Percentiles rank a stretch among this genome's conserved stretches.
phyloP scores from a whole-genome alignment of 192 early-diverging fungal genomes.

The Obelidium mucronatum region DNA sequence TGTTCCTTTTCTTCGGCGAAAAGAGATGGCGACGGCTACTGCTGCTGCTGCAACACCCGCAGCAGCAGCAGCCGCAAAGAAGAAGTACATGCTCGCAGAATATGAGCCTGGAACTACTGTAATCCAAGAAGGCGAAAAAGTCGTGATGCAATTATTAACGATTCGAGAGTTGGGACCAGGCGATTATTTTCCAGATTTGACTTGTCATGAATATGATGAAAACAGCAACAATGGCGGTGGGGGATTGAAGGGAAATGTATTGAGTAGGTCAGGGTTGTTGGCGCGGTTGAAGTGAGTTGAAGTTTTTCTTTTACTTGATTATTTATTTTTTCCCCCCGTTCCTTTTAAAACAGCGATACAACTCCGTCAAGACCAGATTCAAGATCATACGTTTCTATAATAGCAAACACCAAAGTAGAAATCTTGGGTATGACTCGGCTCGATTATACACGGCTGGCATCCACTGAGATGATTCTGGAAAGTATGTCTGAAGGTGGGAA shows the following conservation, averaged over 20 bases:
- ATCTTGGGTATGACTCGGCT: constrained; percentile 25
- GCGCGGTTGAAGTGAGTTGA: constrained; percentile 11
- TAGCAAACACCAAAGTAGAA: constrained; percentile 20
- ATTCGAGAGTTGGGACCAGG: constrained; percentile 35
- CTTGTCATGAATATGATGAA: constrained; percentile 2
- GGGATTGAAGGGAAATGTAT: neutral
- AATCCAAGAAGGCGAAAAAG: constrained; percentile 17
- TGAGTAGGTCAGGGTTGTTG: constrained; percentile 4
- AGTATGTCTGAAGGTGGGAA: neutral
- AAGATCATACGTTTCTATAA: constrained; percentile 24
- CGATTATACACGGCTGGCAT: constrained; percentile 15
- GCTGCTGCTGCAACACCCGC: too few species aligned
- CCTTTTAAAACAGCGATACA: constrained; percentile 10
- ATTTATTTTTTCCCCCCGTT: neutral
- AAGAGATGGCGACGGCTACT: too few species aligned
- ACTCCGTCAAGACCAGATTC: constrained; percentile 17
- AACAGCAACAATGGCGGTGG: neutral
- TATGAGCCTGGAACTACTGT: constrained; percentile 12
- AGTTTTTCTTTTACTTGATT: neutral
- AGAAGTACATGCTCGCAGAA: constrained; percentile 23
- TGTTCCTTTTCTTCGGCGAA: constrained; percentile 35
- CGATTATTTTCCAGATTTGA: constrained; percentile 41
- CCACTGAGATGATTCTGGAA: constrained; percentile 12
- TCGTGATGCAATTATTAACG: constrained; percentile 27
- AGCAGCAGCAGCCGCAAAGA: neutral